Evolutionary conservation across 495 filamentous ascomycete species (phyloP).

Genomic region (Aspergillus heteromorphus): DNA sequence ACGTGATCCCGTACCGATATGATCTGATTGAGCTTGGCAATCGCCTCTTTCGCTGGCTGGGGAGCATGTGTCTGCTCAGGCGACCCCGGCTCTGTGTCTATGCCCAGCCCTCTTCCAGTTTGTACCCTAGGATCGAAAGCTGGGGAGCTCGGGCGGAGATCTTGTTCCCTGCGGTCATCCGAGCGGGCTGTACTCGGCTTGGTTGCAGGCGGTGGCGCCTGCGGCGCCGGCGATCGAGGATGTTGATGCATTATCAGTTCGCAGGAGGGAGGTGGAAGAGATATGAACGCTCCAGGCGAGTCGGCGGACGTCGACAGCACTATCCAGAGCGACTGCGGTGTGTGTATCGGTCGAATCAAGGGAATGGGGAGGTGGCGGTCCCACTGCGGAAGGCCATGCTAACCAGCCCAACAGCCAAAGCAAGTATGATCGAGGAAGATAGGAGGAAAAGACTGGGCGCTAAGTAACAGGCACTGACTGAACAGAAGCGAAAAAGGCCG

Average conservation of each 20-base stretch:
- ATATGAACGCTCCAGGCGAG: slow-evolving; percentile 14
- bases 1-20: slow-evolving; percentile 58
- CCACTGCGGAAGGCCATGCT: slow-evolving; percentile 37
- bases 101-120: slow-evolving; percentile 33
- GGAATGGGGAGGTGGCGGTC: slow-evolving; percentile 25
- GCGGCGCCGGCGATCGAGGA: slow-evolving; percentile 61
- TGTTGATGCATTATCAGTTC: slow-evolving; percentile 69
- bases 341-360: slow-evolving; percentile 27
- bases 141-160: slow-evolving; percentile 30
- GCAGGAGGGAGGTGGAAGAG: not conserved
- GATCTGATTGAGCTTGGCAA: slow-evolving; percentile 81
- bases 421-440: not conserved
- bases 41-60: slow-evolving; percentile 48
- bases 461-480: slow-evolving; percentile 18
- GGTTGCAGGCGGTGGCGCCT: slow-evolving; percentile 61
- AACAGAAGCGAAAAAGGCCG: slow-evolving; percentile 11
- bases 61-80: slow-evolving; percentile 34
- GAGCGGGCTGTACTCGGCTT: slow-evolving; percentile 63
- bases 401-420: slow-evolving; percentile 17
- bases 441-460: slow-evolving; percentile 4
- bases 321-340: slow-evolving; percentile 22
- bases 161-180: slow-evolving; percentile 65
- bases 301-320: slow-evolving; percentile 3
- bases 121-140: slow-evolving; percentile 32
- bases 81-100: slow-evolving; percentile 39